phyloP scores from a whole-genome alignment of 164 flowering plant species.

The Nelumbo lutea region DNA sequence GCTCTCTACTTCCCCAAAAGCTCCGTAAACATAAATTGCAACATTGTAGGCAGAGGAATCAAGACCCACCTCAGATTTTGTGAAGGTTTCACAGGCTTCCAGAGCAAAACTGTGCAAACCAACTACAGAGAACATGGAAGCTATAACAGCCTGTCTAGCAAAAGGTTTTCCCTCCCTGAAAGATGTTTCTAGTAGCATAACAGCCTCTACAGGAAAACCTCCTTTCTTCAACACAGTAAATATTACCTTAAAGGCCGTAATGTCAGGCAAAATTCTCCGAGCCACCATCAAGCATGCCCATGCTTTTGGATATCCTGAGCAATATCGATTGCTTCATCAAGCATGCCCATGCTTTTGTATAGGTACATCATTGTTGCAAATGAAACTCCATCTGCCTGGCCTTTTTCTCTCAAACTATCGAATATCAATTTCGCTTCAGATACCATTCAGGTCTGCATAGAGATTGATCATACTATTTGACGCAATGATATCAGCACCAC shows the following conservation, averaged over 20 bases:
- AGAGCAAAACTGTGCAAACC: constrained; percentile 66
- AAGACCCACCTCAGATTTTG: constrained; percentile 33
- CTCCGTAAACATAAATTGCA: constrained; percentile 57
- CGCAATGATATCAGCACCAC: constrained; percentile 72
- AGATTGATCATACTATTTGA: constrained; percentile 76
- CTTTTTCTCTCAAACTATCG: constrained; percentile 42
- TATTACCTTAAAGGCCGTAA: constrained; percentile 50
- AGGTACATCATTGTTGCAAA: constrained; percentile 78
- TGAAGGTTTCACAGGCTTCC: constrained; percentile 43
- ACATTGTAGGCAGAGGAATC: constrained; percentile 63
- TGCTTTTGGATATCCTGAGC: constrained; percentile 84
- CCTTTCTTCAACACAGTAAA: constrained; percentile 63
- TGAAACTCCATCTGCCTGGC: constrained; percentile 64
- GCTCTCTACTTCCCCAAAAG: constrained; percentile 59
- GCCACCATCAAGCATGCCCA: too few relatives aligned
- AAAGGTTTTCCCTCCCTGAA: constrained; percentile 61
- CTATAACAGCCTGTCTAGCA: constrained; percentile 53
- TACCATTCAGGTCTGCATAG: constrained; percentile 66
- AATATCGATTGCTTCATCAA: constrained; percentile 69
- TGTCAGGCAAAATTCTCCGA: constrained; percentile 50
- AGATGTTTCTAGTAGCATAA: constrained; percentile 49
- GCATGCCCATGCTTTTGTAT: constrained; percentile 74
- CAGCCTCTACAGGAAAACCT: constrained; percentile 52
- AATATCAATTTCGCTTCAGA: constrained; percentile 67
- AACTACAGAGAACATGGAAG: constrained; percentile 51